A percentile compares a stretch with the other conserved stretches of the same genome.
Evolutionary conservation across 2,329 filamentous ascomycete species (phyloP).

Genomic region (Alternaria consortialis): DNA sequence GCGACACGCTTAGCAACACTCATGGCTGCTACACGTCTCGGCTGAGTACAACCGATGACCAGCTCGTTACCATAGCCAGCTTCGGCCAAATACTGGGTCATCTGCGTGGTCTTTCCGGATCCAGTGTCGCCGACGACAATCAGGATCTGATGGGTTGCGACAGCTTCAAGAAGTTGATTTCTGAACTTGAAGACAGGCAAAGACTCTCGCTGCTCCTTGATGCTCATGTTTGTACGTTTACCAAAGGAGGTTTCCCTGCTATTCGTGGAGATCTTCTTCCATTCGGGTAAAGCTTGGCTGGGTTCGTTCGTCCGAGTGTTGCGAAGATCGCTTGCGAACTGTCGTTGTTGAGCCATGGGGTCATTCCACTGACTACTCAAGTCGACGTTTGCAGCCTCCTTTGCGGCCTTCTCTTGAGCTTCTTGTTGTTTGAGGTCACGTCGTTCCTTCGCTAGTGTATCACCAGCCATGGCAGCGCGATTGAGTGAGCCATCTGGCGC

Average conservation of each 20-base stretch:
- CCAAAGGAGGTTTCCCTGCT: constrained; percentile 84
- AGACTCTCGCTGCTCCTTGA: constrained; percentile 92
- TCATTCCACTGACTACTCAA: constrained; percentile 94
- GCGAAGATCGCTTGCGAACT: constrained; percentile 88
- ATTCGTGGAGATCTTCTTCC: constrained; percentile 84
- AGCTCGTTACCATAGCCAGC: constrained; percentile 86
- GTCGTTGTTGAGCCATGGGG: constrained; percentile 88
- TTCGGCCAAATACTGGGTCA: constrained; percentile 95
- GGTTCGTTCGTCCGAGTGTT: constrained; percentile 68
- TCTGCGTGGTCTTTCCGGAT: constrained; percentile 94
- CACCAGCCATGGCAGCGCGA: constrained; percentile 92
- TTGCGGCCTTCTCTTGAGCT: constrained; percentile 77
- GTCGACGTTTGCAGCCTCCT: constrained; percentile 80
- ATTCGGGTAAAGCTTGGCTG: constrained; percentile 81
- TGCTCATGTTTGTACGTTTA: constrained; percentile 87
- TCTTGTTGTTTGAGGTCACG: constrained; percentile 90
- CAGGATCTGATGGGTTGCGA: constrained; percentile 85
- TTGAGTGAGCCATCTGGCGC: constrained; percentile 98
- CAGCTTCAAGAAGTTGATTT: constrained; percentile 84
- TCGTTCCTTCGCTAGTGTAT: constrained; percentile 85
- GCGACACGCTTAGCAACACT: constrained; percentile 98
- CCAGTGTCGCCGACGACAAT: constrained; percentile 98
- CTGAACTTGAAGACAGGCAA: constrained; percentile 91
- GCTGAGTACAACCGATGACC: constrained; percentile 95
- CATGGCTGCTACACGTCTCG: constrained; percentile 97